Conservation (phyloP, 2,329 filamentous ascomycete genomes). For the Exophiala sp. region DNA sequence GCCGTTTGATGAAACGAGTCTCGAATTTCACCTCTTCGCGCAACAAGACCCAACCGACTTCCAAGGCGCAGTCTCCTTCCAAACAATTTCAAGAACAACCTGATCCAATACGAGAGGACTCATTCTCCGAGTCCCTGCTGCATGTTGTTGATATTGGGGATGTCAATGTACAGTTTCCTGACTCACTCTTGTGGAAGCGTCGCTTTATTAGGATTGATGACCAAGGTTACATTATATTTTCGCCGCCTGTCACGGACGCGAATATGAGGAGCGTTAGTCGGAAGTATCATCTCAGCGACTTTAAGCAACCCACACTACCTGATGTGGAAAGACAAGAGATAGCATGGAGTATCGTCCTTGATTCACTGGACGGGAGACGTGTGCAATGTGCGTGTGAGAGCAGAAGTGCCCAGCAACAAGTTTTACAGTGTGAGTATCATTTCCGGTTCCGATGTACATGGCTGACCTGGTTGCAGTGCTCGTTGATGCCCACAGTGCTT, state of each 20-base stretch:
- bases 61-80: slow-evolving; percentile 32
- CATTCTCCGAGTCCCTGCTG: slow-evolving; percentile 30
- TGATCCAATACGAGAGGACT: slow-evolving; percentile 17
- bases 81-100: slow-evolving; percentile 37
- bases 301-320: slow-evolving; percentile 73
- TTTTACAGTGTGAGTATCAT: slow-evolving; percentile 48
- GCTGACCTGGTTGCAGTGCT: slow-evolving; percentile 34
- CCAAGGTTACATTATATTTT: slow-evolving; percentile 77
- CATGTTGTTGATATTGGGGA: slow-evolving; percentile 73
- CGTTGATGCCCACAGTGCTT: slow-evolving; percentile 39
- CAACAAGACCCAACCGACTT: slow-evolving; percentile 43
- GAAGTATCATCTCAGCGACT: slow-evolving; percentile 81
- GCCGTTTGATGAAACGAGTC: slow-evolving; percentile 64
- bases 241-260: slow-evolving; percentile 62
- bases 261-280: slow-evolving; percentile 63
- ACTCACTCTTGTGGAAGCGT: slow-evolving; percentile 94
- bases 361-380: slow-evolving; percentile 59
- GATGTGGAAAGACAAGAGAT: slow-evolving; percentile 91
- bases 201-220: slow-evolving; percentile 82
- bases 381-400: slow-evolving; percentile 63
- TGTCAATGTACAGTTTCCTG: slow-evolving; percentile 95
- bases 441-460: neutral
- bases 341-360: slow-evolving; percentile 72
- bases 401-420: slow-evolving; percentile 49
- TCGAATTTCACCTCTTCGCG: slow-evolving; percentile 53